Percentiles rank a stretch among this genome's conserved stretches.
Evolutionary conservation across 805 yeast species (phyloP).

Genomic region (Nadsonia fulvescens): DNA sequence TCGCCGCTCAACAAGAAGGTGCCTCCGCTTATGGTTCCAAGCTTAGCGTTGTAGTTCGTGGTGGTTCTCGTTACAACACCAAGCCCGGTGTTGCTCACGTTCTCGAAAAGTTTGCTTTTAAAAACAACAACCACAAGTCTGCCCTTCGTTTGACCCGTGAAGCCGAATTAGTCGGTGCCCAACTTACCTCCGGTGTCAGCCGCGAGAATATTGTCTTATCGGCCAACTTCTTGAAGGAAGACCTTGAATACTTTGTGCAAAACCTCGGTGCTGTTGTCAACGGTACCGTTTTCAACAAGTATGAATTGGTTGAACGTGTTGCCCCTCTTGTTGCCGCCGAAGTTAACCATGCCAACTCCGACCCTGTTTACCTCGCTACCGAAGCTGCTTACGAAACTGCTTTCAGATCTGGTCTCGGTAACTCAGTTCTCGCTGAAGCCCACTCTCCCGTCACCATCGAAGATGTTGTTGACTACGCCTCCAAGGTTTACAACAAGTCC

Average conservation of each 20-base stretch:
- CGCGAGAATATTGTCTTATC: constrained; percentile 72
- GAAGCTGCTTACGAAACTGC: constrained; percentile 68
- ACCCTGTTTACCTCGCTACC: constrained; percentile 41
- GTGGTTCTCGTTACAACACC: constrained; percentile 58
- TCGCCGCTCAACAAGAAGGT: constrained; percentile 27
- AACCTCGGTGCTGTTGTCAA: constrained; percentile 54
- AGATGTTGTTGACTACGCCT: constrained; percentile 49
- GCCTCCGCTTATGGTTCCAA: constrained; percentile 55
- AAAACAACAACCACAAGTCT: constrained; percentile 61
- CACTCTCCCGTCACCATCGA: constrained; percentile 37
- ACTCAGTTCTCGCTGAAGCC: constrained; percentile 61
- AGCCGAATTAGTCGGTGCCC: constrained; percentile 83
- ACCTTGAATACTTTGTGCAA: constrained; percentile 81
- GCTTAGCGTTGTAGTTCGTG: constrained; percentile 64
- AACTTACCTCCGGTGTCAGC: constrained; percentile 46
- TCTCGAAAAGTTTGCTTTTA: constrained; percentile 64
- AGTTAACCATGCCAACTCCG: constrained; percentile 24
- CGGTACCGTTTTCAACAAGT: constrained; percentile 58
- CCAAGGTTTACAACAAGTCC: constrained; percentile 46
- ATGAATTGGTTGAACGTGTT: constrained; percentile 70
- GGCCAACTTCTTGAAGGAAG: constrained; percentile 70
- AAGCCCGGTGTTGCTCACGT: constrained; percentile 75
- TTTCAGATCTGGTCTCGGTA: constrained; percentile 78
- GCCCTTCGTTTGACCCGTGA: constrained; percentile 90
- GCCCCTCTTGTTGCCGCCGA: constrained; percentile 61